Evolutionary conservation across 257 asterid genomes (phyloP).

Genomic region (Capsicum rhomboideum): DNA sequence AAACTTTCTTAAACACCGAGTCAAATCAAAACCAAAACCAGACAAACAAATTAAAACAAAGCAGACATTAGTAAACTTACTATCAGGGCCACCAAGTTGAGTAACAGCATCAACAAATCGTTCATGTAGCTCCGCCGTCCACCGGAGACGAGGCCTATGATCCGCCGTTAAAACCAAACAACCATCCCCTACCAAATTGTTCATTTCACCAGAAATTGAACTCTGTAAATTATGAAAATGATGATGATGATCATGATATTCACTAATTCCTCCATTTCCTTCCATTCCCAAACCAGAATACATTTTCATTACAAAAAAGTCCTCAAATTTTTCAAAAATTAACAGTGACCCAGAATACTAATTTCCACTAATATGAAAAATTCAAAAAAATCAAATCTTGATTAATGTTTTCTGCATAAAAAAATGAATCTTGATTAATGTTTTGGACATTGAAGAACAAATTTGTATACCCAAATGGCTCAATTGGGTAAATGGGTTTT

Average conservation of each 20-base stretch:
- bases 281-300: constrained; percentile 26
- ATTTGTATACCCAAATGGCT: no score
- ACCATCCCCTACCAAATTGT: constrained; percentile 31
- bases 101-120: constrained; percentile 44
- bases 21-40: no score
- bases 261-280: constrained; percentile 24
- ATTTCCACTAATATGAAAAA: background rate
- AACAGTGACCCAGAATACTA: background rate
- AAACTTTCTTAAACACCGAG: no score
- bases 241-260: constrained; percentile 20
- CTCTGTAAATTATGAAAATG: constrained; percentile 22
- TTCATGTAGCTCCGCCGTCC: constrained; percentile 60
- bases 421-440: background rate
- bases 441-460: background rate
- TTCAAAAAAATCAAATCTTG: background rate
- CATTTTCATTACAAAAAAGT: constrained; percentile 29
- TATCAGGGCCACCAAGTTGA: constrained; percentile 62
- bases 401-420: background rate
- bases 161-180: constrained; percentile 43
- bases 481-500: no score
- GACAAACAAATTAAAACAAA: no score
- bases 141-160: constrained; percentile 54
- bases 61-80: constrained; percentile 9
- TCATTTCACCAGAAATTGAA: background rate
- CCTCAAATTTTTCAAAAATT: background rate